Conservation (phyloP, 2,329 filamentous ascomycete genomes). For the Clarireedia sp. region DNA sequence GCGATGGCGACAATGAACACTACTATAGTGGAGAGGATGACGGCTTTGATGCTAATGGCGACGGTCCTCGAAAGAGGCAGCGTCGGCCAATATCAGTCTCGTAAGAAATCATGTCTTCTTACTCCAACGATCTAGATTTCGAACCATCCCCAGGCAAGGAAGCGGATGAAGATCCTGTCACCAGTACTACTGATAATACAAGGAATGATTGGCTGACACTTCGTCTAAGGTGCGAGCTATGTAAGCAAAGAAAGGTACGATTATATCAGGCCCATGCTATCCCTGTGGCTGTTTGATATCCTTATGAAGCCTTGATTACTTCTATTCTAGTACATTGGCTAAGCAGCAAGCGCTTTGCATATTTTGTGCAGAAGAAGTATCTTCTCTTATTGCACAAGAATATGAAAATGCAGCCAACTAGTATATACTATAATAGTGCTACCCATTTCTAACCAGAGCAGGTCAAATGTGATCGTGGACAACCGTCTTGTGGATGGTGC, state of each 20-base stretch:
- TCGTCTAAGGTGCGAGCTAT: conserved; percentile 59
- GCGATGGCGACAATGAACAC: conserved; percentile 25
- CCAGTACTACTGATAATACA: conserved; percentile 7
- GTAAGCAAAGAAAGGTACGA: conserved; percentile 70
- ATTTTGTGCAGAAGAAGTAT: background rate
- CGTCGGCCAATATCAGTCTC: conserved; percentile 41
- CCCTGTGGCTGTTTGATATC: background rate
- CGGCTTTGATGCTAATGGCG: conserved; percentile 27
- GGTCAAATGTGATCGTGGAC: conserved; percentile 70
- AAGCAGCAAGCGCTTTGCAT: background rate
- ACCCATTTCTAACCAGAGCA: conserved; percentile 26
- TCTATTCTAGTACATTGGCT: background rate
- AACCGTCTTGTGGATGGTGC: conserved; percentile 65
- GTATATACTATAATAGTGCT: background rate
- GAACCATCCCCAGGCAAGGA: conserved; percentile 14
- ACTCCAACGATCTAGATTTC: conserved; percentile 12
- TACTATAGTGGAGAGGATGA: conserved; percentile 26
- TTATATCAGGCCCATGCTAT: background rate
- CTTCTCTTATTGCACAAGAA: background rate
- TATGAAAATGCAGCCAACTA: background rate
- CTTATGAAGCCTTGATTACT: background rate
- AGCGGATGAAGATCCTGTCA: conserved; percentile 11
- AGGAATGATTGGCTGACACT: conserved; percentile 28
- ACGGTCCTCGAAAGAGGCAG: conserved; percentile 36
- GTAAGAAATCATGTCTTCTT: conserved; percentile 31